These are phyloP conservation scores for Ceriops zippeliana DNA, from an alignment of 345 rosid genomes.

Conservation along the genomic window DNA sequence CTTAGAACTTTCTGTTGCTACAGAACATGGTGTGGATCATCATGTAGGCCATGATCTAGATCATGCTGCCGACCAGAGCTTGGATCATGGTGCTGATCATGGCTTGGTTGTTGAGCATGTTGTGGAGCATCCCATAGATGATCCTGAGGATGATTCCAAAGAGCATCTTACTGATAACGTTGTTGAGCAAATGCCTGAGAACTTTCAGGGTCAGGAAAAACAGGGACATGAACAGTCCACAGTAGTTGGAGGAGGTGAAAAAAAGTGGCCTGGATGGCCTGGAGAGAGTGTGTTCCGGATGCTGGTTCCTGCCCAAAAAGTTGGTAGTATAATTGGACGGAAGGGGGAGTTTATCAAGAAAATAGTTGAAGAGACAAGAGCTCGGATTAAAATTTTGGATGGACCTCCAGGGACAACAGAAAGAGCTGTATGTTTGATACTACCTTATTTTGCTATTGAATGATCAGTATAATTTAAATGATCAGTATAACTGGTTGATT, in stretches of 20 bases:
- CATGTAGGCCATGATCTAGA: background rate
- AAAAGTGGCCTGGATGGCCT: slow-evolving; percentile 99
- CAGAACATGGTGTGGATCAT: slow-evolving; percentile 8
- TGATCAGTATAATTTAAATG: no score
- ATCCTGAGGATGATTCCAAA: slow-evolving; percentile 2
- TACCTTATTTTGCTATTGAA: slow-evolving; percentile 9
- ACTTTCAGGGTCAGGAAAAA: slow-evolving; percentile 18
- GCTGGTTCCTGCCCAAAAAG: slow-evolving; percentile 97
- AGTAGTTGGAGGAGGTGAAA: slow-evolving; percentile 50
- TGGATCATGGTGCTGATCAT: slow-evolving; percentile 14
- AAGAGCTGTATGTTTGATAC: slow-evolving; percentile 81
- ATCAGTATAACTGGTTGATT: no score
- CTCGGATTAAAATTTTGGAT: slow-evolving; percentile 94
- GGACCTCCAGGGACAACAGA: slow-evolving; percentile 99
- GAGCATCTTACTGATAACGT: slow-evolving; percentile 10
- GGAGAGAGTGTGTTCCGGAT: slow-evolving; percentile 98
- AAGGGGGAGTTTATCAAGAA: slow-evolving; percentile 96
- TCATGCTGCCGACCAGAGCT: slow-evolving; percentile 1
- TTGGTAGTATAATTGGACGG: slow-evolving; percentile 97
- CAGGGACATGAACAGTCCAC: slow-evolving; percentile 14
- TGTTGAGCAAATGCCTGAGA: slow-evolving; percentile 13
- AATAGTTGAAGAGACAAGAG: slow-evolving; percentile 96
- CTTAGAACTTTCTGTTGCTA: no score
- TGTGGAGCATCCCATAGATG: slow-evolving; percentile 10
- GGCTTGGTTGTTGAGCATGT: slow-evolving; percentile 9